Base-by-base conservation (phyloP, 192 early-diverging fungal genomes). In the Lunasporangiospora selenospora region DNA sequence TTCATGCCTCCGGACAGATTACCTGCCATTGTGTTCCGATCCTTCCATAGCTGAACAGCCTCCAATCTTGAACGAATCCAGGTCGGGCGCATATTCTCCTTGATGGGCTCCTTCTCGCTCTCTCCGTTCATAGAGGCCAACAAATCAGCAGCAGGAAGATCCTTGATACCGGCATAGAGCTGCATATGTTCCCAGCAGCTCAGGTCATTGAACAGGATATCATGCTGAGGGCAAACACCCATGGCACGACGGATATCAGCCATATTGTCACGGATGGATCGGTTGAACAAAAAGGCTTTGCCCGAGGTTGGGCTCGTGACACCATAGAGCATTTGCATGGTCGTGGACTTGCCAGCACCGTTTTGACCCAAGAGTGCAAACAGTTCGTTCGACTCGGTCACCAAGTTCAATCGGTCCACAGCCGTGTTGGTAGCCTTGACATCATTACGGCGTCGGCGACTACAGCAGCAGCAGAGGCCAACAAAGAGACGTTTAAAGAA, bases 221-320 rank as follows among this genome's bases (percentile, higher is more conserved):
- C 90, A 47, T 88, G 80, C 61, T 88, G 90, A 29, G 90, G 90
- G 62, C 91, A 93, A 6, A 93, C 81, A 43, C 90, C 91, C 85
- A 93, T 87, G 26, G 87, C 69, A 6, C 75, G 65, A 9, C 90
- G 80, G 64, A 93, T 91, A 16, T 54, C 46, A 9, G 65, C 59
- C 81, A 90, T 87, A 32, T 91, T 80, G 29, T 66, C 54, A 11
- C 46, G 50, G 11, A 92, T 78, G 8, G 65, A 80, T 16, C 73
- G 65, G 13, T 83, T 81, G 64, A 80, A 91, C 29, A 92, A 75
- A 19, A 88, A 69, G 11, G 89, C 90, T 64, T 90, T 82, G 9
- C 90, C 91, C 8, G 63, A 50, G 9, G 82, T 81, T 15, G 91
- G 65, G 3, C 79, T 82, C 1, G 85, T 89, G 12, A 89, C 64